Evolutionary conservation across 176 grass and related monocot genomes (phyloP).

Genomic region (Carex myosuroides): DNA sequence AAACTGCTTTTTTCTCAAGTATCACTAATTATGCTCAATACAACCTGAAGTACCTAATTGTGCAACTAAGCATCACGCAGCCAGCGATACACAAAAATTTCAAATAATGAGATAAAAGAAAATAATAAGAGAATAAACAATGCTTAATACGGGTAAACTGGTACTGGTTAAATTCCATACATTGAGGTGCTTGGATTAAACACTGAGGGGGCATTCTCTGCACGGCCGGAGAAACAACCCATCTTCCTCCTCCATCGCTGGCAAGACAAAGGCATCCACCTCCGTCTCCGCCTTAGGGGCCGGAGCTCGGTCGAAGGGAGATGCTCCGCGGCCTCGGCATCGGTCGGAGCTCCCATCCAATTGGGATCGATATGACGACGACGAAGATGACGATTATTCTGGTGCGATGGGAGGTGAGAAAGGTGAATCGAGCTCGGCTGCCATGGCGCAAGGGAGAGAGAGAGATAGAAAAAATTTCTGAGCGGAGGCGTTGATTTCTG

Average conservation of each 20-base stretch:
- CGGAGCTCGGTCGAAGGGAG: not conserved
- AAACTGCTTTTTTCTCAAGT: too few species aligned
- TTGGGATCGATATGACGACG: conserved; percentile 58
- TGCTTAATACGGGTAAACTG: too few species aligned
- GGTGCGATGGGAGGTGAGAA: not conserved
- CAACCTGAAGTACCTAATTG: too few species aligned
- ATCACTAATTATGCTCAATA: too few species aligned
- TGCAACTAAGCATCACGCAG: too few species aligned
- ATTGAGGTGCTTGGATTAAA: too few species aligned
- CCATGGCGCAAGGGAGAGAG: conserved; percentile 27
- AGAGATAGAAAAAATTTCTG: not conserved
- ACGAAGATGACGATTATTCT: conserved; percentile 26
- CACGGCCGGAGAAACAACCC: conserved; percentile 59
- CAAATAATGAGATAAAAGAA: too few species aligned
- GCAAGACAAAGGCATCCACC: conserved; percentile 47
- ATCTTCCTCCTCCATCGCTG: conserved; percentile 42
- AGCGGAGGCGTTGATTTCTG: too few species aligned
- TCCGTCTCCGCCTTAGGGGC: not conserved
- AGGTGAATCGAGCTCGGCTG: not conserved
- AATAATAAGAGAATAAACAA: too few species aligned
- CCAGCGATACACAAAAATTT: too few species aligned
- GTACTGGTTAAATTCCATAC: too few species aligned
- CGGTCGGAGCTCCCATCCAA: conserved; percentile 55
- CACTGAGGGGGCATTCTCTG: conserved; percentile 48
- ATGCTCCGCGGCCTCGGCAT: conserved; percentile 13